These are phyloP conservation scores for Triticum monococcum DNA, from an alignment of 176 grass and related monocot species.

Conservation along the genomic window DNA sequence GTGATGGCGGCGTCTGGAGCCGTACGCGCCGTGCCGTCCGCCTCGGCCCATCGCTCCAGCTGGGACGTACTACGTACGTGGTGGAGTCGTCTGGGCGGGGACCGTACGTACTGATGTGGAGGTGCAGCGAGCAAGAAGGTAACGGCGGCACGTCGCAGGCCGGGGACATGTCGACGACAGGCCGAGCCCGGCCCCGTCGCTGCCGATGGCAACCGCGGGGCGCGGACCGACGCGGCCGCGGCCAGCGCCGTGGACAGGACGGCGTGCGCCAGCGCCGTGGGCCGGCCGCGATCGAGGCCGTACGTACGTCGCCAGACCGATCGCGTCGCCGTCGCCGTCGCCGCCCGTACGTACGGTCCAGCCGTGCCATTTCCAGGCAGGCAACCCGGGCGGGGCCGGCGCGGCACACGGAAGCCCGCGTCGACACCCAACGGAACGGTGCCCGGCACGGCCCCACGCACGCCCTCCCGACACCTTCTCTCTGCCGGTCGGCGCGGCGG, in stretches of 20 bases:
- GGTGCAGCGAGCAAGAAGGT: background rate
- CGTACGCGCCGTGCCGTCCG: background rate
- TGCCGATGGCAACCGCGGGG: background rate
- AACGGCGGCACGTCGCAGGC: conserved; percentile 35
- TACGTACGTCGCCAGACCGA: background rate
- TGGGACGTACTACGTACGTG: too few relatives aligned
- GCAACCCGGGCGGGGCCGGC: background rate
- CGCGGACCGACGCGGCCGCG: too few relatives aligned
- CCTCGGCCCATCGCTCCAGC: background rate
- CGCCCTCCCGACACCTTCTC: conserved; percentile 2
- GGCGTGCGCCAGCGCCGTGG: conserved; percentile 5
- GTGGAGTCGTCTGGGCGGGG: background rate
- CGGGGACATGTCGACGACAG: conserved; percentile 35
- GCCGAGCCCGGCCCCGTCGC: background rate
- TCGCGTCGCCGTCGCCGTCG: background rate
- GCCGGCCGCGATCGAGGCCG: background rate
- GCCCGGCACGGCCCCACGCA: background rate
- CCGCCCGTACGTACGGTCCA: too few relatives aligned
- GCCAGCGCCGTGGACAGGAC: background rate
- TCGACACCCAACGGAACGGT: too few relatives aligned
- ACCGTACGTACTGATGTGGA: background rate
- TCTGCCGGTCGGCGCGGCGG: background rate
- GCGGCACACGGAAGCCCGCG: too few relatives aligned
- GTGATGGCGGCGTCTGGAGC: too few relatives aligned
- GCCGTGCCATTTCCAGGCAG: background rate